Evolutionary conservation across 2,329 filamentous ascomycete species (phyloP).

Genomic region (Penicillium expansum): DNA sequence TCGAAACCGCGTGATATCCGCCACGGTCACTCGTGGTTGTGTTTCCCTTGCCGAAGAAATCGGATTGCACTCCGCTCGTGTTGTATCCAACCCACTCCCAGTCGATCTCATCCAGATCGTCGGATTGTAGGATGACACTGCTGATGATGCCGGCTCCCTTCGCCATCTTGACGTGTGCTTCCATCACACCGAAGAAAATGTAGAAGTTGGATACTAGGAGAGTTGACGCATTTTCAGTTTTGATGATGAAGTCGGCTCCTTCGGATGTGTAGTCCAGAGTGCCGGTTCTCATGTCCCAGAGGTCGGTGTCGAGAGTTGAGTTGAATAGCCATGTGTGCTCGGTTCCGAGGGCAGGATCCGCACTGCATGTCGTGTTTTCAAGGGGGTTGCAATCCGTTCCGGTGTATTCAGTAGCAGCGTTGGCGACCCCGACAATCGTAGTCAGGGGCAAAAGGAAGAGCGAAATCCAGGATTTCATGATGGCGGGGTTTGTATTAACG

Average conservation of each 20-base stretch:
- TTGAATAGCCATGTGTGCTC: constrained; percentile 65
- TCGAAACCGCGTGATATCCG: constrained; percentile 65
- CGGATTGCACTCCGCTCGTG: constrained; percentile 61
- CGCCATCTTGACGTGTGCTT: constrained; percentile 73
- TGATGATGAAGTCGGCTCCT: constrained; percentile 70
- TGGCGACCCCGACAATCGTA: background rate
- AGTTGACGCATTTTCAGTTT: constrained; percentile 68
- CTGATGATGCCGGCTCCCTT: constrained; percentile 73
- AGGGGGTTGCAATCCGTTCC: constrained; percentile 72
- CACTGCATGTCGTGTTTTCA: constrained; percentile 61
- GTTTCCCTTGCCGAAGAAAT: constrained; percentile 93
- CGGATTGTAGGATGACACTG: constrained; percentile 76
- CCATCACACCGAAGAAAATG: constrained; percentile 79
- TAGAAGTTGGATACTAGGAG: constrained; percentile 77
- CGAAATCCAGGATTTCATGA: background rate
- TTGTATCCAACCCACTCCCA: constrained; percentile 52
- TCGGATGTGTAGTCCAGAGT: constrained; percentile 59
- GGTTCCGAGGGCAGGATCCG: constrained; percentile 66
- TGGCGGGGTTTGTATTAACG: background rate
- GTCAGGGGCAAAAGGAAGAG: background rate
- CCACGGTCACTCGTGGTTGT: constrained; percentile 75
- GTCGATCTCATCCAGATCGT: constrained; percentile 83
- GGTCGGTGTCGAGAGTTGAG: constrained; percentile 52
- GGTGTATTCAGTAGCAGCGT: background rate
- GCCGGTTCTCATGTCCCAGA: constrained; percentile 69